Conservation (phyloP, 106 monocot species). For the Dendrobium chrysotoxum region DNA sequence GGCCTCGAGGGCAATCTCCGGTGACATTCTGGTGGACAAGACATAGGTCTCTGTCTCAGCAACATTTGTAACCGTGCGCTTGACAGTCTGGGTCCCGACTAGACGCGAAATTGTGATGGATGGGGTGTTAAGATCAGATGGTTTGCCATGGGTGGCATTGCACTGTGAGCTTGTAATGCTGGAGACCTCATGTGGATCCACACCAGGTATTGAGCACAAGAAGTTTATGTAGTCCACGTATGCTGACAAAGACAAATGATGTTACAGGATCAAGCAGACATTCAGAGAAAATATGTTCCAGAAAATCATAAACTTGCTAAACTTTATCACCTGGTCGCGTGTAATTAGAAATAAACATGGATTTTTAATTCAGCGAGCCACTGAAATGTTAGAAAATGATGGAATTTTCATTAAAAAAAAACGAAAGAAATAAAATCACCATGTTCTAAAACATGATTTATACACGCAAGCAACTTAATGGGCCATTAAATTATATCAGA, state of each 20-base stretch:
- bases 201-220: constrained; percentile 63
- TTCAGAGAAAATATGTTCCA: background rate
- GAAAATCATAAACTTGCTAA: background rate
- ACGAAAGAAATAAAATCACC: background rate
- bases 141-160: constrained; percentile 35
- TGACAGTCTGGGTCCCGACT: constrained; percentile 62
- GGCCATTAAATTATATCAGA: no score
- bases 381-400: background rate
- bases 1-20: constrained; percentile 81
- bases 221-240: constrained; percentile 81
- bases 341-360: background rate
- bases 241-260: constrained; percentile 29
- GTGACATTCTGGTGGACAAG: constrained; percentile 75
- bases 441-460: background rate
- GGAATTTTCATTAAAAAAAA: background rate
- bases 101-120: constrained; percentile 74
- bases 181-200: constrained; percentile 49
- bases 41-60: constrained; percentile 70
- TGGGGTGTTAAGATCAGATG: constrained; percentile 75
- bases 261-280: background rate
- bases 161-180: constrained; percentile 64
- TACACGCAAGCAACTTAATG: background rate
- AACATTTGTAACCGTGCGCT: constrained; percentile 64
- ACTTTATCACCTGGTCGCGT: no score
- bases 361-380: background rate